A percentile compares a stretch with the other conserved stretches of the same genome.
Evolutionary conservation across 352 stramenopile species (phyloP).

Genomic region (Salisapilia sapeloensis): DNA sequence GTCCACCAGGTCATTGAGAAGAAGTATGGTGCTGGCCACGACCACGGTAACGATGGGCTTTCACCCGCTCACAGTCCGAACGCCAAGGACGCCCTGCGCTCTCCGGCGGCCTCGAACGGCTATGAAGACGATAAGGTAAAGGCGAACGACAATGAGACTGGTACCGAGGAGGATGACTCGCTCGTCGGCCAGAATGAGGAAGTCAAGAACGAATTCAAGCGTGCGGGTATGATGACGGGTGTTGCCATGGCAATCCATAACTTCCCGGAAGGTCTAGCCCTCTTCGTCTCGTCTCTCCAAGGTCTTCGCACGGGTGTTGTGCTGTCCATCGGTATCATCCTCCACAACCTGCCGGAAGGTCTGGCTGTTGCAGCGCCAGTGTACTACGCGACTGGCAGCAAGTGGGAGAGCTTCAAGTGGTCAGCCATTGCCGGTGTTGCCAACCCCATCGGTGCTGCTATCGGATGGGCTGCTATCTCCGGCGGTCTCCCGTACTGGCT

Average conservation of each 20-base stretch:
- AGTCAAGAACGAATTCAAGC: conserved; percentile 38
- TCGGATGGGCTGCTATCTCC: conserved; percentile 56
- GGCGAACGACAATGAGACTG: too few species aligned
- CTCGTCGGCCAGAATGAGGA: too few species aligned
- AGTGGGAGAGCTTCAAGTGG: conserved; percentile 86
- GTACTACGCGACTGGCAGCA: conserved; percentile 92
- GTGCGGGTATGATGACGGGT: conserved; percentile 84
- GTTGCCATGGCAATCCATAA: conserved; percentile 95
- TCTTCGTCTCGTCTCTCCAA: conserved; percentile 86
- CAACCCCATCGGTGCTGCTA: conserved; percentile 79
- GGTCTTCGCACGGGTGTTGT: conserved; percentile 81
- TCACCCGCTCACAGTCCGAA: background rate
- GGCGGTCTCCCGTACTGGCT: conserved; percentile 64
- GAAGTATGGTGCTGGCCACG: conserved; percentile 4
- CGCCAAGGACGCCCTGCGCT: background rate
- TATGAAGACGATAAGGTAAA: too few species aligned
- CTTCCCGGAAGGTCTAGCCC: conserved; percentile 92
- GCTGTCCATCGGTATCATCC: conserved; percentile 89
- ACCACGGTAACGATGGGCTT: background rate
- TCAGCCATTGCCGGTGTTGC: conserved; percentile 77
- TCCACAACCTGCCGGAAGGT: conserved; percentile 97
- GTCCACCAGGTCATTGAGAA: conserved; percentile 30
- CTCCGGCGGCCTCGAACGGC: background rate
- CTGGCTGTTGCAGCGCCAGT: conserved; percentile 90
- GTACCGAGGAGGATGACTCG: conserved; percentile 7